Evolutionary conservation across 75 land plant genomes (phyloP).

Genomic region (Pseudotsuga menziesii): DNA sequence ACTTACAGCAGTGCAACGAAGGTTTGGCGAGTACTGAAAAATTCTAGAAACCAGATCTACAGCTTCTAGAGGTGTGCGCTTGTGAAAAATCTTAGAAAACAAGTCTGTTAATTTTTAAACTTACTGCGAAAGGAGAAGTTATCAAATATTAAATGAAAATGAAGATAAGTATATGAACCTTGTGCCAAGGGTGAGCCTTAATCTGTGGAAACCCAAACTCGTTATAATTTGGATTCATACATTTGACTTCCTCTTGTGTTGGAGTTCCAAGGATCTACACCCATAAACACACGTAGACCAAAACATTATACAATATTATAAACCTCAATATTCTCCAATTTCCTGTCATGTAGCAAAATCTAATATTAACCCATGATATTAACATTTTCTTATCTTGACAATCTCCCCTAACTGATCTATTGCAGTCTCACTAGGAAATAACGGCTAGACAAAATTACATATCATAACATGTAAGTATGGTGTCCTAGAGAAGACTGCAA

Average conservation of each 20-base stretch:
- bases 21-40: conserved; percentile 65
- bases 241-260: conserved; percentile 24
- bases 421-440: conserved; percentile 91
- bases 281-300: background rate
- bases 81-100: conserved; percentile 51
- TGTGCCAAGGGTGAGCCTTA: conserved; percentile 80
- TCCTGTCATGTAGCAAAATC: no score
- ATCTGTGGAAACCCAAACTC: conserved; percentile 47
- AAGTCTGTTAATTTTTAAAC: background rate
- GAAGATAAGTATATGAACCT: background rate
- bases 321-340: no score
- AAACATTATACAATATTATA: background rate
- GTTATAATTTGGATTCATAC: conserved; percentile 32
- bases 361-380: no score
- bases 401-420: conserved; percentile 92
- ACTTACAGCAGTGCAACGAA: conserved; percentile 63
- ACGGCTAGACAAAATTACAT: conserved; percentile 43
- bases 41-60: conserved; percentile 80
- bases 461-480: conserved; percentile 3
- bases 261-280: conserved; percentile 25
- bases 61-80: conserved; percentile 78
- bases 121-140: background rate
- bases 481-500: background rate
- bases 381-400: conserved; percentile 47
- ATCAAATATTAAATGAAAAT: background rate